Conservation (phyloP, 2,329 filamentous ascomycete species). For the Ceratocystis cacaofunesta region DNA sequence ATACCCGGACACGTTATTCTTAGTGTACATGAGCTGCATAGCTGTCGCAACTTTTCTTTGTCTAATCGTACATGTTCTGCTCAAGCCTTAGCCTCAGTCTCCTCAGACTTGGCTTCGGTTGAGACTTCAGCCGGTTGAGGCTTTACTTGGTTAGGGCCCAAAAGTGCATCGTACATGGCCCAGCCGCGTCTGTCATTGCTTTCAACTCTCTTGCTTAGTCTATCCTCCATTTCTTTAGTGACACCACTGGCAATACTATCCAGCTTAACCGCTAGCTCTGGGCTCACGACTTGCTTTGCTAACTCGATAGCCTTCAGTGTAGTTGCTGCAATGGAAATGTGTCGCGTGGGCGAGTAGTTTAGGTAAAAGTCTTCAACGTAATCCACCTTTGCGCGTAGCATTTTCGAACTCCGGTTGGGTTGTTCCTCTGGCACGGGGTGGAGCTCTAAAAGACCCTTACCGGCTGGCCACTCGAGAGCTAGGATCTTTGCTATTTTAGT, state of each 20-base stretch:
- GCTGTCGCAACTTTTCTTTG: slow-evolving; percentile 7
- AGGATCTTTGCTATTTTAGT: slow-evolving; percentile 27
- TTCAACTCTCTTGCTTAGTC: slow-evolving; percentile 18
- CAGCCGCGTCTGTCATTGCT: slow-evolving; percentile 15
- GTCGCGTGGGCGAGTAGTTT: slow-evolving; percentile 24
- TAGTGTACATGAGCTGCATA: slow-evolving; percentile 6
- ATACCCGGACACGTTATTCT: not conserved
- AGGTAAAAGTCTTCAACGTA: slow-evolving; percentile 25
- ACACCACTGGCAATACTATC: slow-evolving; percentile 28
- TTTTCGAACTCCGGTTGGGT: not conserved
- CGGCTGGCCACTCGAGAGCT: slow-evolving; percentile 29
- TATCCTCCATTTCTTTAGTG: slow-evolving; percentile 26
- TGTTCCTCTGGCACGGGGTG: slow-evolving; percentile 21
- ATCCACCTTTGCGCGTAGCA: slow-evolving; percentile 20
- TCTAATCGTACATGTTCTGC: slow-evolving; percentile 1
- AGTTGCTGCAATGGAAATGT: slow-evolving; percentile 24
- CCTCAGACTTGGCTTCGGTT: not conserved
- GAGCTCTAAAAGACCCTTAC: slow-evolving; percentile 25
- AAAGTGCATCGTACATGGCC: slow-evolving; percentile 15
- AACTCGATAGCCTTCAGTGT: slow-evolving; percentile 32
- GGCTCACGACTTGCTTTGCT: slow-evolving; percentile 29
- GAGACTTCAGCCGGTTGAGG: not conserved
- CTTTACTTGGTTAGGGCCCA: slow-evolving; percentile 12
- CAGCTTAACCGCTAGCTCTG: slow-evolving; percentile 27
- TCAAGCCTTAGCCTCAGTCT: slow-evolving; percentile 4